These are phyloP conservation scores for Liriodendron chinense DNA, from an alignment of 164 flowering plant genomes.

Conservation along the genomic window DNA sequence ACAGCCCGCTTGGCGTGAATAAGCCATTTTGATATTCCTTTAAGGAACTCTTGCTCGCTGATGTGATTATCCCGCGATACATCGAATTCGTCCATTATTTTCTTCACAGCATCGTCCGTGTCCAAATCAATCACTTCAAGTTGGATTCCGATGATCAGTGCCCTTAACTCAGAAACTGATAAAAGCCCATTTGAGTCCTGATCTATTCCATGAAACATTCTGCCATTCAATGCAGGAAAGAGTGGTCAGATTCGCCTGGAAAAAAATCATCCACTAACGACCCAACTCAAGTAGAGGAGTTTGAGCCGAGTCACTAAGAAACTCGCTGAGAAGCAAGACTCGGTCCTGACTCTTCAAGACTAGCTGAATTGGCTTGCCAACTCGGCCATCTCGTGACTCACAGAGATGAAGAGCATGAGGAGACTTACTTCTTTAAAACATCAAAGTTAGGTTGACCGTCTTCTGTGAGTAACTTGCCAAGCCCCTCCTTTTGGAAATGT, in stretches of 20 bases:
- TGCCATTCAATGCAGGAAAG: slow-evolving; percentile 21
- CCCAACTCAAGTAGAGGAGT: too few relatives aligned
- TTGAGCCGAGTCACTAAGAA: too few relatives aligned
- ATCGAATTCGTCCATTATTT: slow-evolving; percentile 70
- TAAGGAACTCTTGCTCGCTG: slow-evolving; percentile 43
- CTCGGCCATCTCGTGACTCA: too few relatives aligned
- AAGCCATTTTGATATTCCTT: slow-evolving; percentile 64
- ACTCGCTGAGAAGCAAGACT: too few relatives aligned
- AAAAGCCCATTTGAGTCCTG: slow-evolving; percentile 38
- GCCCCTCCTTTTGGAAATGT: slow-evolving; percentile 45
- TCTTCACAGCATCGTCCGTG: slow-evolving; percentile 54
- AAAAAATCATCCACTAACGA: too few relatives aligned
- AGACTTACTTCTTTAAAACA: slow-evolving; percentile 42
- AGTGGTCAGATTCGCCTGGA: not conserved
- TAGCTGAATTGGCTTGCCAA: too few relatives aligned
- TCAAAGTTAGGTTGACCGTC: slow-evolving; percentile 58
- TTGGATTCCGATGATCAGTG: slow-evolving; percentile 64
- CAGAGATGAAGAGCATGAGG: too few relatives aligned
- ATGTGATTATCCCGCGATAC: slow-evolving; percentile 37
- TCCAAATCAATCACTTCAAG: slow-evolving; percentile 62
- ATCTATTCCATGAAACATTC: slow-evolving; percentile 61
- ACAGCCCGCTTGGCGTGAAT: slow-evolving; percentile 38
- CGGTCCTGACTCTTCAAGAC: too few relatives aligned
- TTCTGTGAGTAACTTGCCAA: slow-evolving; percentile 58
- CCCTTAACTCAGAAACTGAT: slow-evolving; percentile 51